Percentiles rank a stretch among this genome's conserved stretches.
These are phyloP conservation scores for Candida suzukii DNA, from an alignment of 805 yeast species.

Conservation along the genomic window DNA sequence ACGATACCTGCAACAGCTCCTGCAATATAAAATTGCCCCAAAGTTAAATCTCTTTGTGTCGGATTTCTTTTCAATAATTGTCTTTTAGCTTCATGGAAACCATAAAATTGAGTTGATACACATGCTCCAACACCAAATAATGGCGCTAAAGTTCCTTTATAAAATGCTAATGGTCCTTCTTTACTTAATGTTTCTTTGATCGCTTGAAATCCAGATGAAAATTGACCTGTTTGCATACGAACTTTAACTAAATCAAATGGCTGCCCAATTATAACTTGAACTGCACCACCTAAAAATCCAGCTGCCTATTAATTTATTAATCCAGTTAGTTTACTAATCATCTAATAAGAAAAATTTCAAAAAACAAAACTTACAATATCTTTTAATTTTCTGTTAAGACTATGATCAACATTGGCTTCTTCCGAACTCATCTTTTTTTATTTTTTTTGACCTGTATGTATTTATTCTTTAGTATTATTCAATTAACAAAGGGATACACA, in stretches of 20 bases:
- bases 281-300: constrained; percentile 50
- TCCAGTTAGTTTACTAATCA: background rate
- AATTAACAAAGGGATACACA: background rate
- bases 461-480: too few relatives aligned
- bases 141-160: constrained; percentile 67
- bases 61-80: constrained; percentile 33
- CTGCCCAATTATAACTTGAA: constrained; percentile 51
- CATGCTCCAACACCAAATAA: constrained; percentile 63
- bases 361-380: constrained; percentile 30
- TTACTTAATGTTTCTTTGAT: constrained; percentile 45
- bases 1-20: constrained; percentile 64
- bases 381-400: constrained; percentile 38
- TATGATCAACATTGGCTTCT: constrained; percentile 21
- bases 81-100: constrained; percentile 63
- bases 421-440: background rate
- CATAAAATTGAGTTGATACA: constrained; percentile 64
- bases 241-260: constrained; percentile 70
- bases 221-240: constrained; percentile 64
- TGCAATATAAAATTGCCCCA: constrained; percentile 50
- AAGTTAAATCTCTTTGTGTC: constrained; percentile 28
- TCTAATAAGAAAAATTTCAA: background rate
- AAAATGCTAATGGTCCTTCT: constrained; percentile 58
- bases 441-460: too few relatives aligned
- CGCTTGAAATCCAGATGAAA: constrained; percentile 41
- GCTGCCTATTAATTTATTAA: constrained; percentile 25